Conservation (phyloP, 805 yeast genomes). For the Blastobotrys chiropterorum region DNA sequence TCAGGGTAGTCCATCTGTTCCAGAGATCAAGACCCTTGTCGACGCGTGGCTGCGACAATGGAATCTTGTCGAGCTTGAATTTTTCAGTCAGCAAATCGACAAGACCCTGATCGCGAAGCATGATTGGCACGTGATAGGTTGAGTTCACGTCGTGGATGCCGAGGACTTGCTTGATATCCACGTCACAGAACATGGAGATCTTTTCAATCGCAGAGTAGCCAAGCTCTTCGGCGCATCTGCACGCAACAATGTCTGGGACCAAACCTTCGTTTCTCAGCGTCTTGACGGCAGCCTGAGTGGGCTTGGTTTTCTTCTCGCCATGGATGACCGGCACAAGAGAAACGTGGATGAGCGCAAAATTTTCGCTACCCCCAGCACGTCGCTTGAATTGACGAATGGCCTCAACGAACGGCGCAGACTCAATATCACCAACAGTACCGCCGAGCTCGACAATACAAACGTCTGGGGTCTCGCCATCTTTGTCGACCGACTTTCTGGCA, state of each 20-base stretch:
- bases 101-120: constrained; percentile 81
- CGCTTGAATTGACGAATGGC: constrained; percentile 98
- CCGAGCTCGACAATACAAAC: constrained; percentile 96
- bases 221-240: constrained; percentile 84
- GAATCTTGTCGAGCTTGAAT: constrained; percentile 49
- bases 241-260: constrained; percentile 94
- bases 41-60: constrained; percentile 44
- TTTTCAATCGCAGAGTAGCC: constrained; percentile 84
- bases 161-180: constrained; percentile 94
- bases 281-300: constrained; percentile 98
- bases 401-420: constrained; percentile 97
- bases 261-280: constrained; percentile 94
- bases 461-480: constrained; percentile 82
- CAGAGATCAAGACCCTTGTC: constrained; percentile 65
- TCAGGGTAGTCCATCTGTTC: constrained; percentile 71
- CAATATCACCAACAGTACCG: constrained; percentile 99
- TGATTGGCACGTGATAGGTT: constrained; percentile 93
- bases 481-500: constrained; percentile 85
- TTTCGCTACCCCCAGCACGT: constrained; percentile 79
- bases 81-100: constrained; percentile 65
- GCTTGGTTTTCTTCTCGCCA: constrained; percentile 98
- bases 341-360: constrained; percentile 93
- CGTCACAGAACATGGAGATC: constrained; percentile 98
- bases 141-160: constrained; percentile 96
- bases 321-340: constrained; percentile 96